Evolutionary conservation across 176 grass and related monocot species (phyloP), one percentile per base, ranked within the genome.

Genomic region (Pontederia paniculata): DNA sequence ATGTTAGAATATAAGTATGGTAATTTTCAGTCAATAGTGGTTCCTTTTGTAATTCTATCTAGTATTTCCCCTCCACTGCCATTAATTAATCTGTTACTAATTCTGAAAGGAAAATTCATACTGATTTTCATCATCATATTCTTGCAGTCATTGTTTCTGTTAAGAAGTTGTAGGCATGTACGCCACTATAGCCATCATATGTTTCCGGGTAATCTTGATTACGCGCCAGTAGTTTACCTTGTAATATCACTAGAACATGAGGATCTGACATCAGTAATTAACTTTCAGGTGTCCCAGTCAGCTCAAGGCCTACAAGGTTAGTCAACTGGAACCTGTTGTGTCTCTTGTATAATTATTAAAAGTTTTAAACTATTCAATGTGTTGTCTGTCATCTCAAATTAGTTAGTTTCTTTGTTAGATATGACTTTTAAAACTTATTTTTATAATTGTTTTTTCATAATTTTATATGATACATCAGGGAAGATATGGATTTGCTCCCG

Each of bases 131-230:
- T 12, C 7, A 18, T 54, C 17, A 54, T 21, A 10, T 54, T 17
- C 54, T 31, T 73, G 64, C 72, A 89, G 85, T 65, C 76, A 49
- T 49, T 89, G 45, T 67, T 81, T 72, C 63, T 89, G 8, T 50
- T 75, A 42, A 86, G 73, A 78, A 83, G 85, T 66, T 83, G 11
- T 17, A 63, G 73, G 57, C 73, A 82, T 64, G 79, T 70, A 42
- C 73, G 82, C 58, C 76, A 76, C 63, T 89, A 78, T 66, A 86
- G 79, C 79, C 69, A 78, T 57, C 85, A 83, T 68, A 60, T 85
- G 37, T 69, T 89, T 74, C 81, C 85, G 78, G 82, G 90, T 96
- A 25, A 12, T 74, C 78, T 55, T 23, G 58, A 23, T 18, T n/a
- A 44, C 52, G 23, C 9, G 23, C 9, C 58, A 53, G 57, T 45